Conservation (phyloP, 495 filamentous ascomycete genomes). For the Podospora pseudocomata region DNA sequence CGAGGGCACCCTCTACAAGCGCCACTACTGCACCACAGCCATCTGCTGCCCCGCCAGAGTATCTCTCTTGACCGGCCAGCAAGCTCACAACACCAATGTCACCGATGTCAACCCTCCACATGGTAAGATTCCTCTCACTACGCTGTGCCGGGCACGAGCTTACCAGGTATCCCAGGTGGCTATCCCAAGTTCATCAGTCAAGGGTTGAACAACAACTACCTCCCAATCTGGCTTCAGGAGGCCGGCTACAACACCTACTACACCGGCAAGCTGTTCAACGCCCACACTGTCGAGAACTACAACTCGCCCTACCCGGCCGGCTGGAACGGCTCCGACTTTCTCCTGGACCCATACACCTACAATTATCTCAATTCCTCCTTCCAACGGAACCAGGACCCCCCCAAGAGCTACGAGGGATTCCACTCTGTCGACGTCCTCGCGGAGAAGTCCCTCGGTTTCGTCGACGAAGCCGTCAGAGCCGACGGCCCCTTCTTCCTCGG, state of each 20-base stretch:
- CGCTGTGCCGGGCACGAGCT: not conserved
- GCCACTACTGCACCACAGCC: slow-evolving; percentile 61
- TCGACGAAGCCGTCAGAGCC: slow-evolving; percentile 56
- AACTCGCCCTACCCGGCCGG: slow-evolving; percentile 54
- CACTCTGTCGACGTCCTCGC: slow-evolving; percentile 62
- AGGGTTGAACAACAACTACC: slow-evolving; percentile 62
- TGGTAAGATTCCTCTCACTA: slow-evolving; percentile 33
- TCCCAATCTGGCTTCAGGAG: slow-evolving; percentile 66
- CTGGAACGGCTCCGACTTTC: slow-evolving; percentile 60
- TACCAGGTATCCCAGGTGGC: slow-evolving; percentile 45
- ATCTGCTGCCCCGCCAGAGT: slow-evolving; percentile 64
- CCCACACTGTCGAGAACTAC: slow-evolving; percentile 57
- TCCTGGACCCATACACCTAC: slow-evolving; percentile 71
- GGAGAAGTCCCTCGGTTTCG: slow-evolving; percentile 57
- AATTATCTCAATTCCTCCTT: slow-evolving; percentile 64
- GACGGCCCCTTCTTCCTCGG: slow-evolving; percentile 61
- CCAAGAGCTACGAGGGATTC: slow-evolving; percentile 54
- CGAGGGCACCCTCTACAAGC: slow-evolving; percentile 53
- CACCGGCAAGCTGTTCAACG: slow-evolving; percentile 70
- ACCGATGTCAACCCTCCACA: slow-evolving; percentile 64
- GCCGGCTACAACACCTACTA: slow-evolving; percentile 73
- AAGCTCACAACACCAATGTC: slow-evolving; percentile 72
- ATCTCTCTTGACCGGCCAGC: slow-evolving; percentile 60
- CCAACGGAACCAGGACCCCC: slow-evolving; percentile 59
- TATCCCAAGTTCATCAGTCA: slow-evolving; percentile 66